Conservation (phyloP, 352 stramenopile species). For the Phytophthora vignae region DNA sequence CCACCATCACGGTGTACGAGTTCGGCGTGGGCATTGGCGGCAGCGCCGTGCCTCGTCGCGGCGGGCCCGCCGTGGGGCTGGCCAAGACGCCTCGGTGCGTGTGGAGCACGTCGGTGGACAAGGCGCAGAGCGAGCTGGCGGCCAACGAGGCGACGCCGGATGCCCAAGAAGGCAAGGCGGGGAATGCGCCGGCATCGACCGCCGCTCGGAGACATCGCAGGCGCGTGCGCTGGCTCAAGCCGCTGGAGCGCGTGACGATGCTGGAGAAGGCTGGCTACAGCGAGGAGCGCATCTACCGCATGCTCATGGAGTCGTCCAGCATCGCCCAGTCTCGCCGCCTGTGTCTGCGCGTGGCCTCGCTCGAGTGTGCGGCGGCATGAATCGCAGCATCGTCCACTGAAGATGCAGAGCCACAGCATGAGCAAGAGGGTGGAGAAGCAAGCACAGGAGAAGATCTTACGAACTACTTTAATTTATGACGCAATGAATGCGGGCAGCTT, state of each 20-base stretch:
- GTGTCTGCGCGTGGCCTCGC: not conserved
- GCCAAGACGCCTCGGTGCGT: constrained; percentile 30
- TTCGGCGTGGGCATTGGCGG: constrained; percentile 57
- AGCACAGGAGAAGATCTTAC: too few relatives aligned
- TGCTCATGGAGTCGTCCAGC: constrained; percentile 63
- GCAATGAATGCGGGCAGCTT: too few relatives aligned
- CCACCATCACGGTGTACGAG: constrained; percentile 66
- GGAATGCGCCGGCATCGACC: not conserved
- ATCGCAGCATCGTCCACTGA: too few relatives aligned
- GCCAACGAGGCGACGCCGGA: not conserved
- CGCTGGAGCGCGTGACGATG: constrained; percentile 49
- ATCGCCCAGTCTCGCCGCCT: constrained; percentile 56
- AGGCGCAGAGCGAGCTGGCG: constrained; percentile 9
- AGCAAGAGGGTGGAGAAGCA: too few relatives aligned
- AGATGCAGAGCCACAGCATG: too few relatives aligned
- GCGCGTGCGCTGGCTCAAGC: constrained; percentile 45
- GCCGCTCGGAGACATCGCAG: not conserved
- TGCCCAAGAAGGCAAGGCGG: not conserved
- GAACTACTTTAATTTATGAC: too few relatives aligned
- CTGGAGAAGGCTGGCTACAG: constrained; percentile 54
- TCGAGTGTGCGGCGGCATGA: not conserved
- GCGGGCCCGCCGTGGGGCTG: constrained; percentile 54
- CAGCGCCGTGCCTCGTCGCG: constrained; percentile 52
- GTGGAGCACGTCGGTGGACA: constrained; percentile 38
- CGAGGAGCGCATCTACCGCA: constrained; percentile 59